A percentile compares a stretch with the other conserved stretches of the same genome.
phyloP scores from a whole-genome alignment of 2,329 filamentous ascomycete genomes.

The Cytospora schulzeri region DNA sequence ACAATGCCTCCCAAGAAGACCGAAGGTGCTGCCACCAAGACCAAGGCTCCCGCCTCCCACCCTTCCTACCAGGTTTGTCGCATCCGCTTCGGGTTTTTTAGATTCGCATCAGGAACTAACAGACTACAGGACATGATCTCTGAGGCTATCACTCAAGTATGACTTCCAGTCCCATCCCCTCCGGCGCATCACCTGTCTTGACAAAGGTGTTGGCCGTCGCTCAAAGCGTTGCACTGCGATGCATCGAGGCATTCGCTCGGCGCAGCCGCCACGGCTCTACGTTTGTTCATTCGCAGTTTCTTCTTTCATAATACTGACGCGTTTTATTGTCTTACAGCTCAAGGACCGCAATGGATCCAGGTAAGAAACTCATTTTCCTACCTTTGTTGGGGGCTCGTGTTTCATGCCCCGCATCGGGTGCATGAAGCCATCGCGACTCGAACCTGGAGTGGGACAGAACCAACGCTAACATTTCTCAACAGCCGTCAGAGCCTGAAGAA shows the following conservation, averaged over 20 bases:
- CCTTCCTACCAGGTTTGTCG: conserved; percentile 61
- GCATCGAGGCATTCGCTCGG: background rate
- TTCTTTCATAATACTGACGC: conserved; percentile 42
- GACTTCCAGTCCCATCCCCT: conserved; percentile 40
- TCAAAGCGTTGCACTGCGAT: background rate
- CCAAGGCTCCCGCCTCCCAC: conserved; percentile 51
- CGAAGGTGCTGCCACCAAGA: conserved; percentile 46
- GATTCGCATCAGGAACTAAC: conserved; percentile 40
- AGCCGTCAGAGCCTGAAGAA: conserved; percentile 65
- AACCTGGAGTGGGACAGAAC: conserved; percentile 14
- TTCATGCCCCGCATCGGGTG: conserved; percentile 26
- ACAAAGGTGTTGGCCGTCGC: conserved; percentile 19
- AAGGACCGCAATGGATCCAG: conserved; percentile 65
- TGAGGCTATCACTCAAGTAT: conserved; percentile 63
- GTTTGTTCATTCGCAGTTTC: background rate
- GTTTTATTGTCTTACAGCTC: conserved; percentile 48
- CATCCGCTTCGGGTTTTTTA: conserved; percentile 26
- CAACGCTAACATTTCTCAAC: conserved; percentile 35
- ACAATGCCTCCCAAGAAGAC: conserved; percentile 65
- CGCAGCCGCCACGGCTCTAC: conserved; percentile 12
- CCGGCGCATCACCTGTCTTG: conserved; percentile 41
- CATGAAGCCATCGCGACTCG: conserved; percentile 28
- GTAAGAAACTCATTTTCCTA: conserved; percentile 34
- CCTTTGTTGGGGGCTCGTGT: conserved; percentile 23
- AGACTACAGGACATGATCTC: conserved; percentile 60